phyloP scores from a whole-genome alignment of 2,329 filamentous ascomycete species.

The Paradendryphiella salina region DNA sequence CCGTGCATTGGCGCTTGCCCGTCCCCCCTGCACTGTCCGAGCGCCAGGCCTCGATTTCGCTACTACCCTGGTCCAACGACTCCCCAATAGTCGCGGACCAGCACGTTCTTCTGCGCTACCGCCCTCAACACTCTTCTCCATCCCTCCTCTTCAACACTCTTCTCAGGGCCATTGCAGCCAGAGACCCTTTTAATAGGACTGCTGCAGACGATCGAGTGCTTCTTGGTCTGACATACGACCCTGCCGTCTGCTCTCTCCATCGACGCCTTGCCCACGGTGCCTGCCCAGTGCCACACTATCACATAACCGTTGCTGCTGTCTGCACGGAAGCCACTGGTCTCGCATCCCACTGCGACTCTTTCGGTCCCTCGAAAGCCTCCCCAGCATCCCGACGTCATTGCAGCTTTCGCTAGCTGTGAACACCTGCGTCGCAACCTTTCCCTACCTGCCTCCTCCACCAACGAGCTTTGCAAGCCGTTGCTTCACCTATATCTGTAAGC shows the following conservation, averaged over 20 bases:
- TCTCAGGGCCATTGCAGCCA: constrained; percentile 43
- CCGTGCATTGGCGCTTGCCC: constrained; percentile 32
- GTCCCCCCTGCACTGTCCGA: constrained; percentile 20
- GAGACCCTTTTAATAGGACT: constrained; percentile 36
- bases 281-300: constrained; percentile 21
- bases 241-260: constrained; percentile 18
- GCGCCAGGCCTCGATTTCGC: constrained; percentile 34
- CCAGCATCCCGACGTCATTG: constrained; percentile 35
- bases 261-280: constrained; percentile 25
- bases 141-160: constrained; percentile 32
- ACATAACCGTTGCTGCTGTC: constrained; percentile 11
- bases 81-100: constrained; percentile 41
- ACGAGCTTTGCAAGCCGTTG: constrained; percentile 20
- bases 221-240: constrained; percentile 20
- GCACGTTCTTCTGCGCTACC: constrained; percentile 37
- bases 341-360: constrained; percentile 16
- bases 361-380: constrained; percentile 22
- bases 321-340: constrained; percentile 40
- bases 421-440: constrained; percentile 13
- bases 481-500: constrained; percentile 27
- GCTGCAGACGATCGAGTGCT: constrained; percentile 21
- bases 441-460: constrained; percentile 10
- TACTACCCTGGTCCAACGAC: constrained; percentile 34
- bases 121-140: constrained; percentile 40
- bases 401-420: constrained; percentile 42